phyloP scores from a whole-genome alignment of 495 filamentous ascomycete genomes.

The Penicillium silybi region DNA sequence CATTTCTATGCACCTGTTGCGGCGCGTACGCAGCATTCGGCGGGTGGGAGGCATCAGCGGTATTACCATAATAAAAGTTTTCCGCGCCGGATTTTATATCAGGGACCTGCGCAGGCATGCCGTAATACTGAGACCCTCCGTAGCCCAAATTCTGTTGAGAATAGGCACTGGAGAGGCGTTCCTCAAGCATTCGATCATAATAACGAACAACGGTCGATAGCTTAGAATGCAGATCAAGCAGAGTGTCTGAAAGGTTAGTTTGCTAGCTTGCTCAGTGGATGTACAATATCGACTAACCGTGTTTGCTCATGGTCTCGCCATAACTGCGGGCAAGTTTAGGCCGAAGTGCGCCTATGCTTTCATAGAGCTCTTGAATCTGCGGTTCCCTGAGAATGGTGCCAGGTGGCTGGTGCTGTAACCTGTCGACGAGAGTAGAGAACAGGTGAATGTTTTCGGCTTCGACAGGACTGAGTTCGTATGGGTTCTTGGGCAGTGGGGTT shows the following conservation, averaged over 20 bases:
- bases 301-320: slow-evolving; percentile 99
- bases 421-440: slow-evolving; percentile 90
- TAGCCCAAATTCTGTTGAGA: slow-evolving; percentile 64
- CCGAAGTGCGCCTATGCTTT: slow-evolving; percentile 86
- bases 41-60: slow-evolving; percentile 41
- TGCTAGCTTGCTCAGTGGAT: neutral
- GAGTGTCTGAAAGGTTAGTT: slow-evolving; percentile 59
- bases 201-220: slow-evolving; percentile 96
- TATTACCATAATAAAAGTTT: slow-evolving; percentile 73
- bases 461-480: slow-evolving; percentile 89
- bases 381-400: slow-evolving; percentile 93
- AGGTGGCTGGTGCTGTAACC: slow-evolving; percentile 89
- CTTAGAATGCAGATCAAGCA: slow-evolving; percentile 92
- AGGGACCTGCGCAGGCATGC: slow-evolving; percentile 50
- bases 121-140: slow-evolving; percentile 55
- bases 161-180: slow-evolving; percentile 88
- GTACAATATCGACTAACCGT: slow-evolving; percentile 56
- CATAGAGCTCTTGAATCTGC: slow-evolving; percentile 96
- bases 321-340: slow-evolving; percentile 95
- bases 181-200: slow-evolving; percentile 97
- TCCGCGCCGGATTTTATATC: slow-evolving; percentile 58
- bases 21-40: slow-evolving; percentile 44
- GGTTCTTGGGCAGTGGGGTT: slow-evolving; percentile 67
- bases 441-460: slow-evolving; percentile 98
- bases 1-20: slow-evolving; percentile 25